These are phyloP conservation scores for Candida cerambycidarum DNA, from an alignment of 805 yeast genomes.

Conservation along the genomic window DNA sequence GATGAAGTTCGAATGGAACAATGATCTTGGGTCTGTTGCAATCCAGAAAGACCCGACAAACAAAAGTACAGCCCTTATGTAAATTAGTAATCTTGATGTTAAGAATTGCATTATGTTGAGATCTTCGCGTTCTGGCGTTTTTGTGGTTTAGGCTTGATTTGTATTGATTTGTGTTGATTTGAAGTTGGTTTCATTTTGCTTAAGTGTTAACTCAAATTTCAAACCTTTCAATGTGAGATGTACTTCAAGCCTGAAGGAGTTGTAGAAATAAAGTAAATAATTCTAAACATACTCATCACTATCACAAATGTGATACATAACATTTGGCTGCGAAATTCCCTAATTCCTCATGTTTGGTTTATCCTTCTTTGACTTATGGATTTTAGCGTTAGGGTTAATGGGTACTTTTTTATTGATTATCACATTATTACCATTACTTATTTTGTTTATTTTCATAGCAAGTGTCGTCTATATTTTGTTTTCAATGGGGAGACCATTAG, in stretches of 20 bases:
- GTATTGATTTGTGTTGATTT: no score
- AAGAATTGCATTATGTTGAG: slow-evolving; percentile 48
- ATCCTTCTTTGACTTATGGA: slow-evolving; percentile 9
- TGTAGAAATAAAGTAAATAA: no score
- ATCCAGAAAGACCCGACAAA: slow-evolving; percentile 45
- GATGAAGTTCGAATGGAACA: slow-evolving; percentile 47
- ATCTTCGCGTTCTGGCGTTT: not conserved
- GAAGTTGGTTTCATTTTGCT: no score
- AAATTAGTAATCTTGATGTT: slow-evolving; percentile 49
- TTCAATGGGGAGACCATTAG: not conserved
- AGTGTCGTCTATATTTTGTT: not conserved
- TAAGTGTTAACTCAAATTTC: no score
- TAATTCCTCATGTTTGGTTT: slow-evolving; percentile 7
- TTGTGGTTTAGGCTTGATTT: no score
- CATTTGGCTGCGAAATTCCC: slow-evolving; percentile 8
- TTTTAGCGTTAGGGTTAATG: not conserved
- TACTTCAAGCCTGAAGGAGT: no score
- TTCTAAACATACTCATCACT: no score
- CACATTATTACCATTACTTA: not conserved
- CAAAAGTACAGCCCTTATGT: slow-evolving; percentile 47
- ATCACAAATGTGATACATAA: not conserved
- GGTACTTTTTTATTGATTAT: slow-evolving; percentile 2
- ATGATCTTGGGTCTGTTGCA: slow-evolving; percentile 45
- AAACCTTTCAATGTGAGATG: no score
- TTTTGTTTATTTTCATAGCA: not conserved